A percentile compares a stretch with the other conserved stretches of the same genome.
These are phyloP conservation scores for Oryza brachyantha DNA, from an alignment of 176 grass and related monocot species.

Conservation along the genomic window DNA sequence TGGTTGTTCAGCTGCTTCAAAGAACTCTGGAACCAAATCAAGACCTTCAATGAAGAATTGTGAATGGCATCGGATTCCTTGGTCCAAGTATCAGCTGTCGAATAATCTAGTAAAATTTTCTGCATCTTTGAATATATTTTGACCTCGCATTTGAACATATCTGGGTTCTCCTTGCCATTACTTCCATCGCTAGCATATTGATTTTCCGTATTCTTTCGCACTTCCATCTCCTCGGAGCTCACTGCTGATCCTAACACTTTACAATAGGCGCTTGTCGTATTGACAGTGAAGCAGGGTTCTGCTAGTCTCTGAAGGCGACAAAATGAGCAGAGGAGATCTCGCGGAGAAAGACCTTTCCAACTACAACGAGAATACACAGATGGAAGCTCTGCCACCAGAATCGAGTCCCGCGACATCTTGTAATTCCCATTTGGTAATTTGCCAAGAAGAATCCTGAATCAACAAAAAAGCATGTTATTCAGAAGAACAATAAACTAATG, in stretches of 20 bases:
- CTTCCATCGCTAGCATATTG: slow-evolving; percentile 23
- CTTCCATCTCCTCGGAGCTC: slow-evolving; percentile 16
- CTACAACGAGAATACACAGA: slow-evolving; percentile 58
- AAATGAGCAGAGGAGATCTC: slow-evolving; percentile 70
- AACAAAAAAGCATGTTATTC: slow-evolving; percentile 40
- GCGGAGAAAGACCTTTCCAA: slow-evolving; percentile 73
- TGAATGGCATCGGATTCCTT: slow-evolving; percentile 90
- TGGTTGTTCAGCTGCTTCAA: slow-evolving; percentile 43
- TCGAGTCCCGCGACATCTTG: slow-evolving; percentile 74
- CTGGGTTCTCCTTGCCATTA: slow-evolving; percentile 38
- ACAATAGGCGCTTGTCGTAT: slow-evolving; percentile 22
- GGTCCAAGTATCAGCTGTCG: slow-evolving; percentile 51
- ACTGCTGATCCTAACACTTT: slow-evolving; percentile 29
- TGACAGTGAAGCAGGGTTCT: slow-evolving; percentile 57
- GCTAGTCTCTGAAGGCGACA: slow-evolving; percentile 74
- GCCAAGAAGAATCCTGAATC: slow-evolving; percentile 63
- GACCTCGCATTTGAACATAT: slow-evolving; percentile 54
- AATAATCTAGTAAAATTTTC: slow-evolving; percentile 64
- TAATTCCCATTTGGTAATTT: slow-evolving; percentile 80
- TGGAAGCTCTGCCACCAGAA: slow-evolving; percentile 82
- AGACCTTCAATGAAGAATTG: slow-evolving; percentile 72
- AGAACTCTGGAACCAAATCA: slow-evolving; percentile 63
- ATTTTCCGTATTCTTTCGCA: slow-evolving; percentile 17
- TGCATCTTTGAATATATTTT: slow-evolving; percentile 64
- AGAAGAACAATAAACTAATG: slow-evolving; percentile 28